Percentiles rank a stretch among this genome's conserved stretches.
These are phyloP conservation scores for Cercophora samala DNA, from an alignment of 495 filamentous ascomycete species.

Conservation along the genomic window DNA sequence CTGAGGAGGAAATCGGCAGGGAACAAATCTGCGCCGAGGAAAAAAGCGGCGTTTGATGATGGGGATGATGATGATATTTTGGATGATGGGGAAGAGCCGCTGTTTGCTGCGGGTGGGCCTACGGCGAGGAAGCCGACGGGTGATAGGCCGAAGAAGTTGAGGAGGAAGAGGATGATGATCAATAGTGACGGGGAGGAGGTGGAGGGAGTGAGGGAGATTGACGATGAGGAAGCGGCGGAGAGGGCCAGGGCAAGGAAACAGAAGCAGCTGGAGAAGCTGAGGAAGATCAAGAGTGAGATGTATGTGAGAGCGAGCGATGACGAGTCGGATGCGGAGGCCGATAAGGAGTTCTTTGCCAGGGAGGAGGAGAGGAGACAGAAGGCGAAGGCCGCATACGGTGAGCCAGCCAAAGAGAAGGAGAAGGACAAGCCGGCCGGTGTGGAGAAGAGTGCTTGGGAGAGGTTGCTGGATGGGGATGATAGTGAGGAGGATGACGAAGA, in stretches of 20 bases:
- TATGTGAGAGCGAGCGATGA: conserved; percentile 79
- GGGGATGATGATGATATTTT: conserved; percentile 62
- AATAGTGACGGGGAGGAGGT: conserved; percentile 45
- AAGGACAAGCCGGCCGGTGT: conserved; percentile 13
- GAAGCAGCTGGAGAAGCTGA: conserved; percentile 59
- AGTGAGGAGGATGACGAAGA: conserved; percentile 10
- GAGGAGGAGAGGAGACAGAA: conserved; percentile 50
- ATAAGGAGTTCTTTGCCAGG: conserved; percentile 66
- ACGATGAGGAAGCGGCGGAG: conserved; percentile 42
- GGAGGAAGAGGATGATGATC: conserved; percentile 43
- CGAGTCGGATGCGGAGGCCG: conserved; percentile 67
- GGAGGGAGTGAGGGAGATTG: conserved; percentile 48
- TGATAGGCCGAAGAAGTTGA: conserved; percentile 45
- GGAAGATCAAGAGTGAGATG: conserved; percentile 77
- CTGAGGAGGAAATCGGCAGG: conserved; percentile 61
- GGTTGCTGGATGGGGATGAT: conserved; percentile 16
- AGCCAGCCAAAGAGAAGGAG: conserved; percentile 23
- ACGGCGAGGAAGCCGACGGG: conserved; percentile 46
- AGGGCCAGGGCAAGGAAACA: conserved; percentile 52
- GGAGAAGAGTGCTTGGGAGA: conserved; percentile 19
- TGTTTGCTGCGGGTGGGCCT: conserved; percentile 68
- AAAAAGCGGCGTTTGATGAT: conserved; percentile 57
- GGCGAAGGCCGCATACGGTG: conserved; percentile 22
- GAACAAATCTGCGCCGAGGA: conserved; percentile 34
- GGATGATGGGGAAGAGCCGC: conserved; percentile 39